Evolutionary conservation across 2,329 filamentous ascomycete genomes (phyloP).

Genomic region (Neonectria hederae): DNA sequence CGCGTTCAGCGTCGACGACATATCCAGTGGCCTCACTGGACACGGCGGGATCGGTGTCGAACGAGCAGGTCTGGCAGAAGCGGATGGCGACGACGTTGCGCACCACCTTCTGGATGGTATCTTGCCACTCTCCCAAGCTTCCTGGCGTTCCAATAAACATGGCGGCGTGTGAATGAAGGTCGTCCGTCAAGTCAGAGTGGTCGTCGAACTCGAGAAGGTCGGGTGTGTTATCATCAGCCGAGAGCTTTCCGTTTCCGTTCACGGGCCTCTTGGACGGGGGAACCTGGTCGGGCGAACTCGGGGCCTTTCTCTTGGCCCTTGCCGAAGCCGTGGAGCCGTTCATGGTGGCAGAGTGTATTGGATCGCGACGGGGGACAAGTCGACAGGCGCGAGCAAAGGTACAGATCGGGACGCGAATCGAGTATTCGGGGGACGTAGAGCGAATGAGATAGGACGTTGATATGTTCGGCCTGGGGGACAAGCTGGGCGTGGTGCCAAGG

Average conservation of each 20-base stretch:
- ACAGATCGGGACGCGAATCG: conserved; percentile 18
- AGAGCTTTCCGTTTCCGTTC: conserved; percentile 62
- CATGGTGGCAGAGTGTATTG: conserved; percentile 47
- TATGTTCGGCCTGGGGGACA: conserved; percentile 21
- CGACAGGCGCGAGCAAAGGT: conserved; percentile 20
- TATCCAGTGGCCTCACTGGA: conserved; percentile 97
- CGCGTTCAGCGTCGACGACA: conserved; percentile 92
- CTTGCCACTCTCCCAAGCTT: conserved; percentile 81
- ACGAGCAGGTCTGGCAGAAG: conserved; percentile 97
- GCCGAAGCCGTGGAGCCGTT: conserved; percentile 53
- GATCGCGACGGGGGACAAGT: conserved; percentile 11
- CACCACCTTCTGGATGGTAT: conserved; percentile 92
- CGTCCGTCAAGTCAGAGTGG: conserved; percentile 54
- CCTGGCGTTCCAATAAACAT: conserved; percentile 51
- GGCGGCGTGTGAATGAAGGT: conserved; percentile 46
- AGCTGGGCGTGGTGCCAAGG: conserved; percentile 34
- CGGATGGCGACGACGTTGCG: conserved; percentile 98
- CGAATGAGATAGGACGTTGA: conserved; percentile 21
- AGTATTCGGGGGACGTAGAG: conserved; percentile 17
- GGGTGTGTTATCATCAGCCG: conserved; percentile 60
- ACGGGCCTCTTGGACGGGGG: conserved; percentile 49
- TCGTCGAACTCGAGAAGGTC: conserved; percentile 54
- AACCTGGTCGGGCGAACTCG: conserved; percentile 51
- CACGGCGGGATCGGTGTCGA: conserved; percentile 94
- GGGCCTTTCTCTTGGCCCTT: conserved; percentile 63